Evolutionary conservation across 345 rosid species (phyloP).

Genomic region (Hibiscus trionum): DNA sequence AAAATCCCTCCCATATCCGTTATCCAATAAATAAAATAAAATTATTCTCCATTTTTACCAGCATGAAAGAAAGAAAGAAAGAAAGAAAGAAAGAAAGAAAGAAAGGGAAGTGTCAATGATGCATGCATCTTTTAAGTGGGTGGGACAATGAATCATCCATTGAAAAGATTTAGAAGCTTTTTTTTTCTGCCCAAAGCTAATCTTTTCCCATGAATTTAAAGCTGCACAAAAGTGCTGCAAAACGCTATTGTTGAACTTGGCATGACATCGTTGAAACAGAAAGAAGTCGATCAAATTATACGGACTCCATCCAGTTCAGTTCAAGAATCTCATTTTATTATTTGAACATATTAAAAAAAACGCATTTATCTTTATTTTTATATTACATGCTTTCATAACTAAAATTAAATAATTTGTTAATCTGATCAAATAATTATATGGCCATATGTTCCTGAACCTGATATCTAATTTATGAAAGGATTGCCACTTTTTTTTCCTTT

Average conservation of each 20-base stretch:
- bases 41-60: too few species aligned
- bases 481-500: not conserved
- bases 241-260: not conserved
- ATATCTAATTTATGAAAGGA: not conserved
- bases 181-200: not conserved
- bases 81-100: too few species aligned
- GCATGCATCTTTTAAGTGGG: not conserved
- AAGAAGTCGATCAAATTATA: not conserved
- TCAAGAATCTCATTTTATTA: not conserved
- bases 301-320: not conserved
- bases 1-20: too few species aligned
- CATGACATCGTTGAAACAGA: not conserved
- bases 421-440: not conserved
- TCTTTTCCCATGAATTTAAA: not conserved
- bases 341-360: not conserved
- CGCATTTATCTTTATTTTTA: not conserved
- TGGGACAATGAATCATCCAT: conserved; percentile 2
- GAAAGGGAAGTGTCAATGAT: not conserved
- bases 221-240: not conserved
- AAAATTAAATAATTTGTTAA: not conserved
- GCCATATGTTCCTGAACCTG: not conserved
- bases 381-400: not conserved
- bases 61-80: not conserved
- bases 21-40: too few species aligned
- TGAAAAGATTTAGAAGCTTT: not conserved